A percentile compares a stretch with the other conserved stretches of the same genome.
Conservation (phyloP, 768 basidiomycete genomes). For the Arthromyces matolae region DNA sequence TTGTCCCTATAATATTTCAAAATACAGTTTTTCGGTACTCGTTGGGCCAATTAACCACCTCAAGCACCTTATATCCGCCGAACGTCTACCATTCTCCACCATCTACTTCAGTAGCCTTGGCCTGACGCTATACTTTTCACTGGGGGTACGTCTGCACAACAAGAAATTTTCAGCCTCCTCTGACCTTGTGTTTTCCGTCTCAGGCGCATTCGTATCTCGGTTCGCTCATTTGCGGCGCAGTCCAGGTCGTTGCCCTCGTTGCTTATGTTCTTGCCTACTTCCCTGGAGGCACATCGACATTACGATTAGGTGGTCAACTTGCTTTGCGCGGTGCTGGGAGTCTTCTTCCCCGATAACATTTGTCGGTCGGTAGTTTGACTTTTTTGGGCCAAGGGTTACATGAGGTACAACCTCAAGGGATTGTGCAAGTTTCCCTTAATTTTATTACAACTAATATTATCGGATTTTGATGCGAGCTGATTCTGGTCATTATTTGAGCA, state of each 20-base stretch:
- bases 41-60: constrained; percentile 89
- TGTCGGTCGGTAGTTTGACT: too few species aligned
- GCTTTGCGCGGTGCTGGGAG: constrained; percentile 82
- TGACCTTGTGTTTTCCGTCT: neutral
- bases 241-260: constrained; percentile 84
- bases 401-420: too few species aligned
- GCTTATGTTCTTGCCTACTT: constrained; percentile 94
- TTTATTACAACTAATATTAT: too few species aligned
- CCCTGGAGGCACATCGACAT: constrained; percentile 81
- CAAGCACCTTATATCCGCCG: constrained; percentile 80
- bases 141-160: constrained; percentile 58
- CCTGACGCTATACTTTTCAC: constrained; percentile 87
- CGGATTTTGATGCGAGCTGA: too few species aligned
- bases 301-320: constrained; percentile 75
- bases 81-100: constrained; percentile 78
- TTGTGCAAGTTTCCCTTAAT: too few species aligned
- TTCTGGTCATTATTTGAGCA: too few species aligned
- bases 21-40: constrained; percentile 70
- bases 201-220: constrained; percentile 84
- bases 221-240: constrained; percentile 74
- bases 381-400: too few species aligned
- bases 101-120: constrained; percentile 83
- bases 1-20: neutral
- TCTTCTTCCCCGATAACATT: constrained; percentile 65
- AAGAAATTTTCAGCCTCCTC: too few species aligned